A percentile compares a stretch with the other conserved stretches of the same genome.
phyloP scores from a whole-genome alignment of 2,329 filamentous ascomycete genomes.

The Phialocephala sp. region DNA sequence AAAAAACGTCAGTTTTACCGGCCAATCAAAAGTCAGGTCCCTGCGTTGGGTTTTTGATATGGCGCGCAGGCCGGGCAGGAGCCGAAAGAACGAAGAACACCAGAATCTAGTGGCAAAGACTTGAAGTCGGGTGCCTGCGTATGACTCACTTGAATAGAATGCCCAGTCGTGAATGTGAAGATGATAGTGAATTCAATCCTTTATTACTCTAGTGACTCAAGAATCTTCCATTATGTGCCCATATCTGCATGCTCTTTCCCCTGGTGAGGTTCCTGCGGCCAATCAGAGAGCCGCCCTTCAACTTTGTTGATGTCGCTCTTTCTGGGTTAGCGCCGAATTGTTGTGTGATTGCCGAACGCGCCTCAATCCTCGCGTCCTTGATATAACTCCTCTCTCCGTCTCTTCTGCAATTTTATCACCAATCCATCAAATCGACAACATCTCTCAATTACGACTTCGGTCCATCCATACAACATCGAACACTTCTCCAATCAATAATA shows the following conservation, averaged over 20 bases:
- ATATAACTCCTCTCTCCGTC: conserved; percentile 21
- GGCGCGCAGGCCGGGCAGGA: conserved; percentile 3
- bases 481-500: conserved; percentile 31
- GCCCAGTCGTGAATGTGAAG: neutral
- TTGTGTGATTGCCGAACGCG: conserved; percentile 36
- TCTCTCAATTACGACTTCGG: conserved; percentile 13
- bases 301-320: conserved; percentile 27
- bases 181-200: neutral
- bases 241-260: neutral
- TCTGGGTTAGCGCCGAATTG: conserved; percentile 32
- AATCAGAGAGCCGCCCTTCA: conserved; percentile 18
- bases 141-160: conserved; percentile 5
- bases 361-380: conserved; percentile 31
- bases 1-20: conserved; percentile 20
- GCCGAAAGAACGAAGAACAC: neutral
- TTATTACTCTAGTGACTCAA: conserved; percentile 15
- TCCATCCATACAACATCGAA: conserved; percentile 32
- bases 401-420: conserved; percentile 27
- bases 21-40: conserved; percentile 29
- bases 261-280: conserved; percentile 7
- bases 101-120: conserved; percentile 6
- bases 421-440: conserved; percentile 27
- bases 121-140: neutral
- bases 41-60: conserved; percentile 1
- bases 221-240: neutral